Percentiles rank a stretch among this genome's conserved stretches.
These are phyloP conservation scores for Adiantum capillusveneris DNA, from an alignment of 75 land plant genomes.

Conservation along the genomic window DNA sequence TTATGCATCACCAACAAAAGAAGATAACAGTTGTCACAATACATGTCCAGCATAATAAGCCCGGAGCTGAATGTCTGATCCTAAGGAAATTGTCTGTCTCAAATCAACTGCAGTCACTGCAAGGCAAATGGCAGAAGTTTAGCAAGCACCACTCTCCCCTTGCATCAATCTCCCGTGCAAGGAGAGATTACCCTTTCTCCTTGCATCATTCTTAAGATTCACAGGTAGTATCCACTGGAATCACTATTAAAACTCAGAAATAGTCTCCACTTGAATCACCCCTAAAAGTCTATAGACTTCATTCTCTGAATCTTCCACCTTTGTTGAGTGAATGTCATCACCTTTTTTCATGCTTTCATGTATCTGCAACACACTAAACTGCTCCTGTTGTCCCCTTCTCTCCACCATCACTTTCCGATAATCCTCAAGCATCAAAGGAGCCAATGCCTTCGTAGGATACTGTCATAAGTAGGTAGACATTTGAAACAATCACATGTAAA, in stretches of 20 bases:
- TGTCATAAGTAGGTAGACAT: slow-evolving; percentile 13
- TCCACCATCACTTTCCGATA: slow-evolving; percentile 88
- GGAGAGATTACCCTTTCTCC: too few species aligned
- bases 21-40: slow-evolving; percentile 11
- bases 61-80: slow-evolving; percentile 80
- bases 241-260: too few species aligned
- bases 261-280: too few species aligned
- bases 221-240: too few species aligned
- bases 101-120: slow-evolving; percentile 87
- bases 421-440: slow-evolving; percentile 94
- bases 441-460: slow-evolving; percentile 98
- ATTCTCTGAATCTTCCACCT: too few species aligned
- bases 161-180: too few species aligned
- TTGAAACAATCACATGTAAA: too few species aligned
- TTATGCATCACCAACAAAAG: neutral
- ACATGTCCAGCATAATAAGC: slow-evolving; percentile 99
- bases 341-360: slow-evolving; percentile 89
- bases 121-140: slow-evolving; percentile 6
- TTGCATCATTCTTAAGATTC: too few species aligned
- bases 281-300: too few species aligned
- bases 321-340: too few species aligned
- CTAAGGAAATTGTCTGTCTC: slow-evolving; percentile 79
- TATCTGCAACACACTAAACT: slow-evolving; percentile 66
- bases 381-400: slow-evolving; percentile 81
- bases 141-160: neutral